phyloP scores from a whole-genome alignment of 192 early-diverging fungal genomes.

The Podila clonocystis region DNA sequence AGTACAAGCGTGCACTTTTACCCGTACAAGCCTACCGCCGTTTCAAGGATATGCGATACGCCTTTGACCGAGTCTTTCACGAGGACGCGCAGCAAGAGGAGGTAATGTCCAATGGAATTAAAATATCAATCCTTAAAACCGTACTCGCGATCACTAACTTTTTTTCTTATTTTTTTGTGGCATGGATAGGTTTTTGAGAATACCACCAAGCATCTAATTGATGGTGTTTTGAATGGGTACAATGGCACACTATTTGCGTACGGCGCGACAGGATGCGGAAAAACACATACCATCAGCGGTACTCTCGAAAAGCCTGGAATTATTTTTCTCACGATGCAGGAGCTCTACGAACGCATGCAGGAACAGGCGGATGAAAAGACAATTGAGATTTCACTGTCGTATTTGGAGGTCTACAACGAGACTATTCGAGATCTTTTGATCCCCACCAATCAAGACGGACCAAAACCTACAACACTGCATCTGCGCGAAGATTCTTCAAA shows the following conservation, averaged over 20 bases:
- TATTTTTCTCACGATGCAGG: conserved; percentile 92
- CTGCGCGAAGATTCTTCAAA: conserved; percentile 78
- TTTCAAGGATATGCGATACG: conserved; percentile 76
- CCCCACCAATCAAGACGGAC: conserved; percentile 18
- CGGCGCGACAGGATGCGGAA: conserved; percentile 85
- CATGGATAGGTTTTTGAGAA: conserved; percentile 62
- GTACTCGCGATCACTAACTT: not conserved
- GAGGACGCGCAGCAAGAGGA: conserved; percentile 76
- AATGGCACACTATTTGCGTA: conserved; percentile 95
- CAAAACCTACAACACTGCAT: conserved; percentile 63
- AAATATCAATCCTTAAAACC: too few relatives aligned
- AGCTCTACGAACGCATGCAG: conserved; percentile 86
- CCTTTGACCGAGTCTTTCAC: conserved; percentile 82
- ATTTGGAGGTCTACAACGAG: conserved; percentile 98
- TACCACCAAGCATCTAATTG: conserved; percentile 74
- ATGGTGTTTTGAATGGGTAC: conserved; percentile 79
- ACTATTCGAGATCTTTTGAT: conserved; percentile 89
- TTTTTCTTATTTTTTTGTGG: not conserved
- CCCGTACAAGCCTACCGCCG: conserved; percentile 71
- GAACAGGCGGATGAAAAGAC: conserved; percentile 80
- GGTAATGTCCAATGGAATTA: conserved; percentile 33
- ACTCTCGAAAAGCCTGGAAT: conserved; percentile 73
- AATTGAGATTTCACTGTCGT: conserved; percentile 74
- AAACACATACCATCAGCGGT: conserved; percentile 84
- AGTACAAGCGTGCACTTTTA: conserved; percentile 47